phyloP scores from a whole-genome alignment of 2,329 filamentous ascomycete species.

The Nectriaceae sp. region DNA sequence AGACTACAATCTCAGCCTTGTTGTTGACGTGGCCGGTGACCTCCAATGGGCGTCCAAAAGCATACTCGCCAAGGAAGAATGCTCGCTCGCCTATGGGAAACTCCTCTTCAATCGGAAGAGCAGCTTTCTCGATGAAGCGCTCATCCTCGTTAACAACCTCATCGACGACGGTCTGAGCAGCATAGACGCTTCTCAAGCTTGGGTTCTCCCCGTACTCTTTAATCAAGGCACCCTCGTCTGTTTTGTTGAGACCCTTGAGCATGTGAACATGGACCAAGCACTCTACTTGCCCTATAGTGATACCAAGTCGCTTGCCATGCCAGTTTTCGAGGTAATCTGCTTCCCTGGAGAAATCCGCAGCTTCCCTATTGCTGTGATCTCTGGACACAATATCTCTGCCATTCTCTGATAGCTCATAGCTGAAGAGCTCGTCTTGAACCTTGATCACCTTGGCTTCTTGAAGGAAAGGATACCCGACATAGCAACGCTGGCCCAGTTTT shows the following conservation, averaged over 20 bases:
- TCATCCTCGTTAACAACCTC: constrained; percentile 87
- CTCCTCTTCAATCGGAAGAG: constrained; percentile 88
- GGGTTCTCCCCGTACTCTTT: constrained; percentile 90
- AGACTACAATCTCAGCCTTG: constrained; percentile 79
- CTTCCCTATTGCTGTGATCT: constrained; percentile 74
- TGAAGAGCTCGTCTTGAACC: constrained; percentile 92
- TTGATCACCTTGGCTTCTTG: constrained; percentile 89
- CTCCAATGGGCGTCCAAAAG: constrained; percentile 88
- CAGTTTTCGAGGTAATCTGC: constrained; percentile 79
- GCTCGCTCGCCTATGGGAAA: constrained; percentile 81
- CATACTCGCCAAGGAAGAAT: constrained; percentile 93
- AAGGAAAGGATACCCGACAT: constrained; percentile 92
- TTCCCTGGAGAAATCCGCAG: constrained; percentile 82
- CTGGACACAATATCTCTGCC: constrained; percentile 65
- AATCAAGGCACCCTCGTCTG: constrained; percentile 83
- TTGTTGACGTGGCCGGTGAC: constrained; percentile 73
- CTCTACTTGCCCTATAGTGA: constrained; percentile 84
- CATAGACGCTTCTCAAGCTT: constrained; percentile 85
- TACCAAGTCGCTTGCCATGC: constrained; percentile 89
- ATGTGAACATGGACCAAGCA: constrained; percentile 91
- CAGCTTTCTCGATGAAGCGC: constrained; percentile 86
- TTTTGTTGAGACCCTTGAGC: constrained; percentile 87
- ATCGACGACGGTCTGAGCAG: constrained; percentile 88
- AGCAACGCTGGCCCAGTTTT: constrained; percentile 83
- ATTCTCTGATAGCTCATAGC: constrained; percentile 72